Conservation (phyloP, 164 flowering plant species). For the Vitis rotundifolia region DNA sequence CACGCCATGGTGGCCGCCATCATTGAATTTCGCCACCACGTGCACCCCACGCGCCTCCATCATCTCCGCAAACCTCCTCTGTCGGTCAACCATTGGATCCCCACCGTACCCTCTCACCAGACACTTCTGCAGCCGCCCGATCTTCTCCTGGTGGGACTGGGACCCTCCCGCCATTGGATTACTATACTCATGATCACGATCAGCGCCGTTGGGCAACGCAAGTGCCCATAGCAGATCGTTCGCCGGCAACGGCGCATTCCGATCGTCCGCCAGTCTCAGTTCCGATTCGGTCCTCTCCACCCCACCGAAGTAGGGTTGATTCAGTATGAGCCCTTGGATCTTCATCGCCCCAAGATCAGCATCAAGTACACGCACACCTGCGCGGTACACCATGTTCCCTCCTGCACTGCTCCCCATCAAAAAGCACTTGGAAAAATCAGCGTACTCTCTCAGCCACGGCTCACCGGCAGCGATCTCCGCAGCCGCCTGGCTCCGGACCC, state of each 20-base stretch:
- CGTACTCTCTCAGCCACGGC: slow-evolving; percentile 45
- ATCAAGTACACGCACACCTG: slow-evolving; percentile 34
- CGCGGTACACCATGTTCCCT: slow-evolving; percentile 56
- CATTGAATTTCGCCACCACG: slow-evolving; percentile 33
- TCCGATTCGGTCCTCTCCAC: slow-evolving; percentile 56
- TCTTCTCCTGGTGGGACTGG: slow-evolving; percentile 6
- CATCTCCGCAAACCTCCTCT: slow-evolving; percentile 39
- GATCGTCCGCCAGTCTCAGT: slow-evolving; percentile 24
- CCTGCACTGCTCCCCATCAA: slow-evolving; percentile 74
- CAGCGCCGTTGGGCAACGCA: slow-evolving; percentile 47
- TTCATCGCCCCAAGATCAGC: slow-evolving; percentile 33
- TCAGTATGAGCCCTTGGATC: slow-evolving; percentile 52
- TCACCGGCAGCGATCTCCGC: slow-evolving; percentile 24
- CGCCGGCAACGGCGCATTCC: slow-evolving; percentile 36
- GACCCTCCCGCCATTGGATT: slow-evolving; percentile 30
- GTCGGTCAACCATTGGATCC: slow-evolving; percentile 52
- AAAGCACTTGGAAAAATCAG: slow-evolving; percentile 46
- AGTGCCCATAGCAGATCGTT: slow-evolving; percentile 55
- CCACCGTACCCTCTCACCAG: slow-evolving; percentile 42
- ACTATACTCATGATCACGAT: slow-evolving; percentile 58
- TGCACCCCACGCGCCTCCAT: slow-evolving; percentile 42
- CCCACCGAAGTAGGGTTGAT: slow-evolving; percentile 57
- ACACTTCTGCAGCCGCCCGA: slow-evolving; percentile 41
- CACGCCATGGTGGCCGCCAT: slow-evolving; percentile 46
- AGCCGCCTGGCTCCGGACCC: slow-evolving; percentile 42